Conservation (phyloP, 2,329 filamentous ascomycete genomes). For the Fusarium sp. region DNA sequence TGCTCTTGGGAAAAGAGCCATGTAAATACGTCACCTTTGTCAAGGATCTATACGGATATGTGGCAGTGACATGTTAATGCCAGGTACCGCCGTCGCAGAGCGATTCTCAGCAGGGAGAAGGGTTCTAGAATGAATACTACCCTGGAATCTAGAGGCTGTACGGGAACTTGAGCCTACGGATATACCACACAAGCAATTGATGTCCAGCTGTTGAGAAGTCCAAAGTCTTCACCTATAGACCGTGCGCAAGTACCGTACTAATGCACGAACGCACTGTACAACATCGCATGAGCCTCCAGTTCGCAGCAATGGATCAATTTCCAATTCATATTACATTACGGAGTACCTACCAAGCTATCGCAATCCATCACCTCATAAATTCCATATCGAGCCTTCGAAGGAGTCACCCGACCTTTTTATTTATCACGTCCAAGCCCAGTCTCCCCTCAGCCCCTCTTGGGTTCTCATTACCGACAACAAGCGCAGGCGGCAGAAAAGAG, state of each 20-base stretch:
- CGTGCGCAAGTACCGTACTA: slow-evolving; percentile 35
- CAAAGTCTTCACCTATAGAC: neutral
- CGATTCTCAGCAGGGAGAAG: neutral
- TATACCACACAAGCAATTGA: neutral
- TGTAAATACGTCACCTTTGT: slow-evolving; percentile 17
- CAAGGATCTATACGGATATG: neutral
- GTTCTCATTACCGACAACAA: slow-evolving; percentile 29
- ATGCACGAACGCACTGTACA: slow-evolving; percentile 28
- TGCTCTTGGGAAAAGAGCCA: neutral
- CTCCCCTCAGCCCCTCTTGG: slow-evolving; percentile 31
- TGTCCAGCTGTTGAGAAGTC: neutral
- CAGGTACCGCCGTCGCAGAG: slow-evolving; percentile 7
- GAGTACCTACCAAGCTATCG: neutral
- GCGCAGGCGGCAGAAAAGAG: slow-evolving; percentile 8
- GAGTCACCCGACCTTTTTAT: slow-evolving; percentile 33
- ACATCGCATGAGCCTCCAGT: slow-evolving; percentile 24
- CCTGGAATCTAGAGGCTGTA: neutral
- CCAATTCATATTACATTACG: slow-evolving; percentile 23
- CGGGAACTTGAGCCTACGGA: too few relatives aligned
- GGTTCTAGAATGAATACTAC: slow-evolving; percentile 5
- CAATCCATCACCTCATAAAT: slow-evolving; percentile 20
- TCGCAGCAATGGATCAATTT: slow-evolving; percentile 21
- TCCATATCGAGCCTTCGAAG: slow-evolving; percentile 26
- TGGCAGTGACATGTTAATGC: neutral
- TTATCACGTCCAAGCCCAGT: slow-evolving; percentile 25